Evolutionary conservation across 2,329 filamentous ascomycete species (phyloP).

Genomic region (Exophiala mesophila): DNA sequence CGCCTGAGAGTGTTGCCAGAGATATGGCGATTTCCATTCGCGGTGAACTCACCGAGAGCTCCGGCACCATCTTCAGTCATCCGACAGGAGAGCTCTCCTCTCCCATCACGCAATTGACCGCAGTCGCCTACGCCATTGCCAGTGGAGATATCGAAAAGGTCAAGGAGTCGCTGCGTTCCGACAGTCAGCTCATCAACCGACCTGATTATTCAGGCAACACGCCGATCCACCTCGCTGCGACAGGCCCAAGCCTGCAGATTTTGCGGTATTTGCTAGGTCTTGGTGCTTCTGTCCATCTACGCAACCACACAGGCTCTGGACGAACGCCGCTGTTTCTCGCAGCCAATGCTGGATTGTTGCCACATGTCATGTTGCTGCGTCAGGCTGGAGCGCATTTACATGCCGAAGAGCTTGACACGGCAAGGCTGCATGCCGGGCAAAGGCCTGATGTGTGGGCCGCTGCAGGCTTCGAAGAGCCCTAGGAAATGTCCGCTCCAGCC

Average conservation of each 20-base stretch:
- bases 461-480: conserved; percentile 36
- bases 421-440: conserved; percentile 45
- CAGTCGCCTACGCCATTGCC: conserved; percentile 74
- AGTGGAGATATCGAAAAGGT: conserved; percentile 64
- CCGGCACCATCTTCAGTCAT: conserved; percentile 69
- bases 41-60: conserved; percentile 78
- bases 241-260: conserved; percentile 51
- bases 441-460: conserved; percentile 40
- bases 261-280: conserved; percentile 50
- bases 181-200: conserved; percentile 64
- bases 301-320: conserved; percentile 48
- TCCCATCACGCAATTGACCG: conserved; percentile 63
- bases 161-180: conserved; percentile 62
- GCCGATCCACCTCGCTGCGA: conserved; percentile 54
- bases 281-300: conserved; percentile 50
- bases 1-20: conserved; percentile 59
- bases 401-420: conserved; percentile 51
- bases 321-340: conserved; percentile 57
- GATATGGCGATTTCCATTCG: conserved; percentile 71
- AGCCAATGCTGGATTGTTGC: conserved; percentile 50
- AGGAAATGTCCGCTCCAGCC: neutral
- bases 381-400: conserved; percentile 57
- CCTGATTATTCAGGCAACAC: conserved; percentile 81
- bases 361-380: conserved; percentile 51
- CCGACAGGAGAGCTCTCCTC: conserved; percentile 52